Evolutionary conservation across 1,139 yeast species (phyloP), one percentile per base, ranked within the genome.

Genomic region (Yamadazyma dendronema): DNA sequence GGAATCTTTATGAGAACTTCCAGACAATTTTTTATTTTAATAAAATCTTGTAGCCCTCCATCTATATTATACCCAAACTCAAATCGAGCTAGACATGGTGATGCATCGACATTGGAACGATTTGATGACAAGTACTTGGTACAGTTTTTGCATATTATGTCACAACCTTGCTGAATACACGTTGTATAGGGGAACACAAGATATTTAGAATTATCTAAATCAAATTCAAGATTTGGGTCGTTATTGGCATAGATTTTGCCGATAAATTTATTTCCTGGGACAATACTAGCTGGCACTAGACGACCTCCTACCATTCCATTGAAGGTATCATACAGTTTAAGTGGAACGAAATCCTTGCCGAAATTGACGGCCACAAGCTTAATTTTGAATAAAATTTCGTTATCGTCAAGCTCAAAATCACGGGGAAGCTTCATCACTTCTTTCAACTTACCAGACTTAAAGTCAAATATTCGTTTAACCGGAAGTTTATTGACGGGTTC

Each of bases 11-110:
- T 43, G 28, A 65, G 47, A 6, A 59, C 46, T 24, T 57, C 47
- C 22, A 44, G 42, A 0, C 71, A 63, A 25, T 53, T 45, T 10
- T 49, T 44, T 6, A 68, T 54, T 31, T 57, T 57, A 13, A 69
- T 42, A 40, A 48, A 62, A 34, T 66, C 72, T 42, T 68, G 74
- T 17, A 69, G 47, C 1, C 74, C 74, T 3, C 75, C 75, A 37
- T 67, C 65, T 6, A 68, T 37, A 33, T 62, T 62, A 7, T 43
- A 41, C 1, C 75, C 75, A 45, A 64, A 62, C n/a, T 55, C 57
- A 42, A 59, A 52, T 28, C 48, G 44, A 16, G 47, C 44, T 6
- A 48, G 31, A 41, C 74, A 67, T 1, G 44, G 42, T n/a, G 23
- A 26, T 4, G 21, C 29, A 3, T 28, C 28, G 5, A 28, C 31